Evolutionary conservation across 768 basidiomycete genomes (phyloP), one percentile per base, ranked within the genome.

Genomic region (Boletales sp.): DNA sequence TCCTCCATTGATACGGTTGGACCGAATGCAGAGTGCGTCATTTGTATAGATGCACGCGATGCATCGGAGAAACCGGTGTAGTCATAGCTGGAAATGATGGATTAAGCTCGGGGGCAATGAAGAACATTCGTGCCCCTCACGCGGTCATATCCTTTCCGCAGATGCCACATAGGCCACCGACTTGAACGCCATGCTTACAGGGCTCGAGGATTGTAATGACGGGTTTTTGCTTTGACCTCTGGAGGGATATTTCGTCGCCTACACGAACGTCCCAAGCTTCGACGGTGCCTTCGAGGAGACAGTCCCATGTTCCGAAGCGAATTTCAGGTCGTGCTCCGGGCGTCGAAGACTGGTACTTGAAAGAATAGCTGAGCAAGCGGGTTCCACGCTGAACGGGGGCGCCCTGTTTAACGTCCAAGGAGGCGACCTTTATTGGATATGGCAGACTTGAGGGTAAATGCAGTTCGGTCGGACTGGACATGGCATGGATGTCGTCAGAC

Each of bases 71-170:
- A 89, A 25, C 90, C 92, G 0, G 85, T 89, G 64, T 94, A 94
- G 72, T 94, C 93, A 57, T 79, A 76, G 49, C 93, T 83, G 56
- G 31, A 47, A 28, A 39, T 5, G 35, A 31, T 11, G 54, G 49
- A 50, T 57, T 53, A 60, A 56, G 46, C 41, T 31, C 46, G 47
- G 48, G 48, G 15, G n/a, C 9, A 18, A 28, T 25, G 35, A 31
- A 50, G 44, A 46, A 48, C 21, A 13, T 38, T 53, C 38, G 56
- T 41, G 51, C 12, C 35, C 57, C 86, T 50, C 63, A 94, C 92
- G 78, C 82, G 39, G 90, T 94, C 80, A 97, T 87, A 59, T 99
- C 94, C 73, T 90, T 94, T 34, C 94, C 95, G 63, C 95, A 99
- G 30, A 96, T 68, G 2, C 90, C 92, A 65, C 95, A 99, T 43